Base-by-base conservation (phyloP, 75 land plant genomes). In the Isoetes taiwanensis region DNA sequence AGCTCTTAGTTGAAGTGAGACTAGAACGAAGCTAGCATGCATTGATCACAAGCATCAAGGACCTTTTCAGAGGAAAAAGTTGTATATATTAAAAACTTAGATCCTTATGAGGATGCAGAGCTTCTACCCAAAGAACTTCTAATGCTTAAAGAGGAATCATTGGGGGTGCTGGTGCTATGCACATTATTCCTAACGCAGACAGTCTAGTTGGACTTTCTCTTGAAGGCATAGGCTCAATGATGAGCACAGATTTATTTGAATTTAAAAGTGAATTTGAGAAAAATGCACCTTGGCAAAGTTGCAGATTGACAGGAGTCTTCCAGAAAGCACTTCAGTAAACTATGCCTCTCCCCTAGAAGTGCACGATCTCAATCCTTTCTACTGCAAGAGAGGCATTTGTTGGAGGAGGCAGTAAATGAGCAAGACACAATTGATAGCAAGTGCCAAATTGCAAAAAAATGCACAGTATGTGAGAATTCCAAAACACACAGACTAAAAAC, bases 31-130 rank as follows among this genome's bases (percentile, higher is more conserved):
- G n/a, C n/a, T n/a, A n/a, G n/a, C n/a, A n/a, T 82, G 8, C 85
- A 82, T 55, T 86, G 91, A 87, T 87, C 83, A 31, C 86, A 85
- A 32, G 77, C 86, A 1, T 82, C 90, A 14, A 62, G 82, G 56
- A 82, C 90, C 0, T 85, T 85, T 39, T 79, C 90, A 12, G 86
- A 85, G 26, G 90, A 79, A 24, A 86, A 85, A 65, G 65, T 82
- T 29, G 71, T 73, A 30, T 85, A 85, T 46, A 82, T 85, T 26
- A 52, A 68, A 14, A 69, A 56, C 0, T 71, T 85, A 62, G 80
- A 85, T 72, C 75, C 79, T 3, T 1, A 24, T 0, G 43, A 34
- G 48, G 86, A 85, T 38, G 69, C 65, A 17, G 72, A 71, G 0
- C 65, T 79, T 69, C 67, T 85, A 38, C 58, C 75, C 9, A 64